phyloP scores from a whole-genome alignment of 1,284 basidiomycete genomes.

The Tylopilus sp. region DNA sequence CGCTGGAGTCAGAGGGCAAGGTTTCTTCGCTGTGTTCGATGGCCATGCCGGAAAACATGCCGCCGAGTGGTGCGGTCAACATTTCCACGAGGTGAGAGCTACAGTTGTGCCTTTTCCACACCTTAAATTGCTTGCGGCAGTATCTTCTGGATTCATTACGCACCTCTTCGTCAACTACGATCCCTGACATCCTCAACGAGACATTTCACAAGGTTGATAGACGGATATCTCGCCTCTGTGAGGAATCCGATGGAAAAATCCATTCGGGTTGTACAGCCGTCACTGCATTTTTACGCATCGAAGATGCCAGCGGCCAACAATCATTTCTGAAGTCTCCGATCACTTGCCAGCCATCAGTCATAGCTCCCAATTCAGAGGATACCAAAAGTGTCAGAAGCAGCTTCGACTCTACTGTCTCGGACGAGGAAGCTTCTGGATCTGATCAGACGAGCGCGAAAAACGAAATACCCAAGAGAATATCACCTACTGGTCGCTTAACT shows the following conservation, averaged over 20 bases:
- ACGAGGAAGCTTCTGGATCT: conserved; percentile 34
- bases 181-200: conserved; percentile 88
- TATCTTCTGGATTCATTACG: conserved; percentile 52
- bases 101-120: background rate
- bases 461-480: conserved; percentile 42
- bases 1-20: conserved; percentile 85
- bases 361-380: conserved; percentile 28
- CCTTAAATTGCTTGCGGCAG: conserved; percentile 33
- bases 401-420: conserved; percentile 31
- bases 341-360: conserved; percentile 23
- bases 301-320: conserved; percentile 70
- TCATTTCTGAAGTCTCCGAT: conserved; percentile 46
- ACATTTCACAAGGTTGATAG: conserved; percentile 92
- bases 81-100: conserved; percentile 80
- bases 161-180: conserved; percentile 46
- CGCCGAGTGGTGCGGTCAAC: conserved; percentile 96
- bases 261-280: conserved; percentile 98
- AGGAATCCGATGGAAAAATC: conserved; percentile 81
- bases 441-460: conserved; percentile 32
- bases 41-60: conserved; percentile 98
- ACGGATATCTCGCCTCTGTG: conserved; percentile 75
- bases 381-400: conserved; percentile 21
- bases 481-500: conserved; percentile 48
- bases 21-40: conserved; percentile 97
- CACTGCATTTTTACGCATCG: conserved; percentile 93